A percentile compares a stretch with the other conserved stretches of the same genome.
Conservation (phyloP, 2,329 filamentous ascomycete species). For the Diplocarpon mali region DNA sequence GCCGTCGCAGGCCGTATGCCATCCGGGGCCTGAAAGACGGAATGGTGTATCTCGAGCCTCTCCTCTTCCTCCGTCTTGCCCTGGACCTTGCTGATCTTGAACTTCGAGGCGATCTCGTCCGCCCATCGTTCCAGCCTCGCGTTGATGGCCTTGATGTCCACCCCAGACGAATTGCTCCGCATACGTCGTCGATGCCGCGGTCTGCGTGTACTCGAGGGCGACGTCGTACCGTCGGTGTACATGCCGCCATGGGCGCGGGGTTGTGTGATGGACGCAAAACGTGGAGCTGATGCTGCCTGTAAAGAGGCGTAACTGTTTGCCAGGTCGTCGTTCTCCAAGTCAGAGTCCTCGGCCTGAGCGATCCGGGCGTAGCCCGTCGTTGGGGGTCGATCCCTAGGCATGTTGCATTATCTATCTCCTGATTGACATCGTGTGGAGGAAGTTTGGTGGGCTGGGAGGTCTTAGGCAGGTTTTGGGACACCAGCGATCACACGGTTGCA, state of each 20-base stretch:
- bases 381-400: slow-evolving; percentile 37
- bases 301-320: slow-evolving; percentile 41
- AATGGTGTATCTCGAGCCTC: slow-evolving; percentile 89
- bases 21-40: slow-evolving; percentile 89
- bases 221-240: slow-evolving; percentile 34
- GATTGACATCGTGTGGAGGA: slow-evolving; percentile 3
- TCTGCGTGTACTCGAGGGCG: slow-evolving; percentile 34
- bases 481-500: background rate
- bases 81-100: slow-evolving; percentile 74
- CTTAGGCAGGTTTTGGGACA: background rate
- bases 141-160: slow-evolving; percentile 98
- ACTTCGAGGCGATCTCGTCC: slow-evolving; percentile 93
- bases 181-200: slow-evolving; percentile 37
- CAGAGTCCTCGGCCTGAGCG: slow-evolving; percentile 67
- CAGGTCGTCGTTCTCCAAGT: slow-evolving; percentile 49
- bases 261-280: slow-evolving; percentile 53
- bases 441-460: background rate
- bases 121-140: slow-evolving; percentile 91
- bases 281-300: slow-evolving; percentile 44
- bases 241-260: slow-evolving; percentile 50
- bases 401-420: slow-evolving; percentile 8
- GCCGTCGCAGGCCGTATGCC: slow-evolving; percentile 71
- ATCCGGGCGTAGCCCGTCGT: slow-evolving; percentile 79
- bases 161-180: slow-evolving; percentile 69
- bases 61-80: slow-evolving; percentile 70